Evolutionary conservation across 805 yeast species (phyloP), one percentile per base, ranked within the genome.

Genomic region (Ogataea allantospora): DNA sequence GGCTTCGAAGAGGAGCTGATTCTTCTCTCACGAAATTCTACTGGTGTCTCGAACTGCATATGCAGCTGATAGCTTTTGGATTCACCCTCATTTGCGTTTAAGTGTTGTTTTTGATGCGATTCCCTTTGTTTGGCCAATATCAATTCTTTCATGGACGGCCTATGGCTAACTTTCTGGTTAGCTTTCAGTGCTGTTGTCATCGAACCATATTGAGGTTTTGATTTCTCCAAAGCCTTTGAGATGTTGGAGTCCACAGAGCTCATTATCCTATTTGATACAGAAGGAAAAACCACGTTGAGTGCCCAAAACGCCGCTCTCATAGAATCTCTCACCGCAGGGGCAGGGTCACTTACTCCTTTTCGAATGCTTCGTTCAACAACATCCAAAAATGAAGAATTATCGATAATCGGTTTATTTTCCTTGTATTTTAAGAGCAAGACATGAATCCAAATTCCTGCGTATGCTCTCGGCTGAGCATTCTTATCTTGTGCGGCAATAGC

Each of bases 271-370:
- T 71, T 75, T 0, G 80, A 83, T 10, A 66, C 62, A 0, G 60
- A 52, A 0, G 86, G 83, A 62, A 77, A 83, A 6, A 70, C 53
- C 14, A 65, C 67, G 48, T 70, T 71, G 38, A 77, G 72, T 10
- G 74, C 66, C 96, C 96, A 89, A 52, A 73, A 91, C 0, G 88
- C 70, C 3, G 68, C 65, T 55, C 95, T 73, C 66, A 82, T 84
- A 0, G 77, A 66, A 50, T 80, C 95, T 47, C 97, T 71, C 0
- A 86, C 96, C 0, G 75, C 65, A 0, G 89, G 87, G 42, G 83
- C 83, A 0, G 96, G 86, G 57, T 89, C 98, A 1, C 76, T 56
- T 1, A 93, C 65, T 14, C 91, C 81, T 48, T 76, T 80, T 3
- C 63, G 43, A 1, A 87, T 53, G 45, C 79, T 65, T 31, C 68